A percentile compares a stretch with the other conserved stretches of the same genome.
These are phyloP conservation scores for Candida takata DNA, from an alignment of 805 yeast species.

Conservation along the genomic window DNA sequence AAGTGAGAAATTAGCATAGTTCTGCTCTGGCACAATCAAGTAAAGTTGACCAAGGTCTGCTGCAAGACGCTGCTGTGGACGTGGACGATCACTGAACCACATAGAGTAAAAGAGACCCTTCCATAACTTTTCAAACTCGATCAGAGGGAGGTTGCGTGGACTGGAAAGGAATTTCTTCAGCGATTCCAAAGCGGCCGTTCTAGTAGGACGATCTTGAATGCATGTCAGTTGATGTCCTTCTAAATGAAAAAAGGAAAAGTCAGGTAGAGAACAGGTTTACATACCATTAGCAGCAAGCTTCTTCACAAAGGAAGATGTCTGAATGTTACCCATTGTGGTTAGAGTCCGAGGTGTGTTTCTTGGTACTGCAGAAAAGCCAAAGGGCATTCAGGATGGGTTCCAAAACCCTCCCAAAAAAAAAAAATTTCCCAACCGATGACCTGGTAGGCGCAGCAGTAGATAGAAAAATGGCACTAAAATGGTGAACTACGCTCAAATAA, in stretches of 20 bases:
- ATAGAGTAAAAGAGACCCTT: conserved; percentile 90
- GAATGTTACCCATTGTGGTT: conserved; percentile 22
- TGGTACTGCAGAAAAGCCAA: no score
- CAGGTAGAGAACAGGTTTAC: conserved; percentile 8
- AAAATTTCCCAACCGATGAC: conserved; percentile 1
- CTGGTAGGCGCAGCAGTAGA: background rate
- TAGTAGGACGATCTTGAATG: conserved; percentile 49
- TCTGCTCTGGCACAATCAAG: conserved; percentile 33
- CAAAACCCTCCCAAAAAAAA: background rate
- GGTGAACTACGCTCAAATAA: no score
- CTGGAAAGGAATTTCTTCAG: conserved; percentile 50
- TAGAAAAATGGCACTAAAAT: no score
- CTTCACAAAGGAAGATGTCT: conserved; percentile 55
- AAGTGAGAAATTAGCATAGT: conserved; percentile 46
- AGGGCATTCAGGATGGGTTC: background rate
- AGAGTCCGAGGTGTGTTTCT: background rate
- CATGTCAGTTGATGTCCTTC: conserved; percentile 4
- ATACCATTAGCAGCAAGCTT: conserved; percentile 72
- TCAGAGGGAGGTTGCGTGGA: conserved; percentile 29
- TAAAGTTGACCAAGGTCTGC: conserved; percentile 57
- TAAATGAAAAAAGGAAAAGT: background rate
- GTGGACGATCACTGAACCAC: conserved; percentile 95
- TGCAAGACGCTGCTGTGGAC: conserved; percentile 85
- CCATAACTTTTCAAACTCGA: conserved; percentile 74
- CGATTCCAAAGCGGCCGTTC: conserved; percentile 67